Evolutionary conservation across 768 basidiomycete species (phyloP).

Genomic region (Coprinellus micaceus): DNA sequence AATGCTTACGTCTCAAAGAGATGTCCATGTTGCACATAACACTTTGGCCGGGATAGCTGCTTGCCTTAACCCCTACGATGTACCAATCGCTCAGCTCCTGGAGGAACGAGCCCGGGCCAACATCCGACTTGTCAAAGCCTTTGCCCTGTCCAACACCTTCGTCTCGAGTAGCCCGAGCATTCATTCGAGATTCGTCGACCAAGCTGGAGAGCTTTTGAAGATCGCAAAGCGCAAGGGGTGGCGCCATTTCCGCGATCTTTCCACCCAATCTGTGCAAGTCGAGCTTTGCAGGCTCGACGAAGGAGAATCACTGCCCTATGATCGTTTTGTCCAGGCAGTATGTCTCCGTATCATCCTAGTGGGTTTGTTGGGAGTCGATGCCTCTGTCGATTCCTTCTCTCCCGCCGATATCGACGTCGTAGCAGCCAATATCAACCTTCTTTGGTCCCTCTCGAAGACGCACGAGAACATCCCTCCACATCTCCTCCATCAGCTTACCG

Average conservation of each 20-base stretch:
- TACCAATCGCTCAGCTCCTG: conserved; percentile 18
- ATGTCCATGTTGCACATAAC: conserved; percentile 2
- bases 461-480: conserved; percentile 24
- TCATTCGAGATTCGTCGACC: conserved; percentile 33
- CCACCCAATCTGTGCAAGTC: conserved; percentile 28
- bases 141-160: conserved; percentile 49
- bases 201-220: conserved; percentile 27
- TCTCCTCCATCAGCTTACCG: conserved; percentile 32
- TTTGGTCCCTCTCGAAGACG: conserved; percentile 46
- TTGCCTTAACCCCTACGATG: conserved; percentile 13
- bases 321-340: conserved; percentile 40
- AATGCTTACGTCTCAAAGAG: neutral
- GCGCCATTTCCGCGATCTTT: conserved; percentile 28
- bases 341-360: conserved; percentile 42
- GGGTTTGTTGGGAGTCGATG: conserved; percentile 35
- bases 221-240: conserved; percentile 27
- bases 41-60: conserved; percentile 8
- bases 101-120: conserved; percentile 34
- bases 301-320: conserved; percentile 24
- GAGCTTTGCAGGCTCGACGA: conserved; percentile 12
- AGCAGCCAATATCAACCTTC: conserved; percentile 38
- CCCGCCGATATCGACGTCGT: conserved; percentile 33
- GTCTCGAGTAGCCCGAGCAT: conserved; percentile 35
- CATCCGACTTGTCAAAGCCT: conserved; percentile 28
- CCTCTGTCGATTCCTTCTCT: conserved; percentile 26